These are phyloP conservation scores for Isoetes taiwanensis DNA, from an alignment of 75 land plant genomes.

Conservation along the genomic window DNA sequence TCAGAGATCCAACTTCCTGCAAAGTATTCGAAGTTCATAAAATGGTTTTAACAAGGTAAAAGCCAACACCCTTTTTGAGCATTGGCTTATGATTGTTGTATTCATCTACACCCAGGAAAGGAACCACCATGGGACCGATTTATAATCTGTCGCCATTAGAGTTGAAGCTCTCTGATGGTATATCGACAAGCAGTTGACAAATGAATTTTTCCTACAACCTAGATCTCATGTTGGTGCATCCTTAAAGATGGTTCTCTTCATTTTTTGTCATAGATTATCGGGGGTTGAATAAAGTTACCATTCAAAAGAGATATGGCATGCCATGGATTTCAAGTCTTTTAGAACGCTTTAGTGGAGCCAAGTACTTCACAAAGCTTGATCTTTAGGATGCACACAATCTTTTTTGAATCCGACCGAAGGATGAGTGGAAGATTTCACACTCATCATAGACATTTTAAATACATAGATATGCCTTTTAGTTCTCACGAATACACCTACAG, in stretches of 20 bases:
- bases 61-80: conserved; percentile 13
- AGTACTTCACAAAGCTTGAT: conserved; percentile 8
- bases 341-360: conserved; percentile 2
- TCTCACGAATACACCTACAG: not conserved
- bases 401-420: not conserved
- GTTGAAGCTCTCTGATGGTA: conserved; percentile 7
- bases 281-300: conserved; percentile 13
- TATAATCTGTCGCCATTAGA: conserved; percentile 17
- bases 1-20: not conserved
- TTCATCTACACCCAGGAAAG: conserved; percentile 10
- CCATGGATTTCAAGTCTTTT: conserved; percentile 12
- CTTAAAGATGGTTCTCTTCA: conserved; percentile 16
- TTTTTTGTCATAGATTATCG: conserved; percentile 15
- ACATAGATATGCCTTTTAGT: conserved; percentile 10
- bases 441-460: not conserved
- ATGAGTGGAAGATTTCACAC: conserved; percentile 6
- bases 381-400: conserved; percentile 3
- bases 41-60: conserved; percentile 14
- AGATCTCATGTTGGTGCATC: conserved; percentile 17
- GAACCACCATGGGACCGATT: conserved; percentile 12
- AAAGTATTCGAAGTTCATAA: conserved; percentile 9
- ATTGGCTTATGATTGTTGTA: conserved; percentile 14
- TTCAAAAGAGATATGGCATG: conserved; percentile 9
- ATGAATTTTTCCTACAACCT: conserved; percentile 16
- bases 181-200: conserved; percentile 15